These are phyloP conservation scores for Akanthomyces uredinophilus DNA, from an alignment of 2,329 filamentous ascomycete genomes.

Conservation along the genomic window DNA sequence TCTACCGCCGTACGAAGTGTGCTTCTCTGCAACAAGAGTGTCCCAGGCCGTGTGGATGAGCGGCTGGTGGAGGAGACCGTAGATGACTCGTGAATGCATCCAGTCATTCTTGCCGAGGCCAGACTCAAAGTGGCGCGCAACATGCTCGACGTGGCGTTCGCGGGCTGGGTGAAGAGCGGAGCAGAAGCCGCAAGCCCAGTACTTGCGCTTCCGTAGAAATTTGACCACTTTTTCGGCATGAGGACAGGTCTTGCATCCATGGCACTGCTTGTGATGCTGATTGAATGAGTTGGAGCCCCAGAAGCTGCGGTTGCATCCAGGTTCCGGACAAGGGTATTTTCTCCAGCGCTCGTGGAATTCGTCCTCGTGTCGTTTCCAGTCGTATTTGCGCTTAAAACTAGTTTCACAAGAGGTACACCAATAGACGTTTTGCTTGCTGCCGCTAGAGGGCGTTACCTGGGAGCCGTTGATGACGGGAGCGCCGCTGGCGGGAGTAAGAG, in stretches of 20 bases:
- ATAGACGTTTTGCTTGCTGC: slow-evolving; percentile 43
- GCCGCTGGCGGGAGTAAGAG: slow-evolving; percentile 23
- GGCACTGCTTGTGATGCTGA: slow-evolving; percentile 61
- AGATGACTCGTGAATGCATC: slow-evolving; percentile 65
- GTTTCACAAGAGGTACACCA: slow-evolving; percentile 58
- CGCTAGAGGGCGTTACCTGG: slow-evolving; percentile 23
- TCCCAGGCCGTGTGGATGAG: slow-evolving; percentile 59
- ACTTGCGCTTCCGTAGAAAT: slow-evolving; percentile 58
- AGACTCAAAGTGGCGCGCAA: slow-evolving; percentile 61
- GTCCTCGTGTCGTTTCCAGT: slow-evolving; percentile 66
- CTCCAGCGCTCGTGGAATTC: slow-evolving; percentile 65
- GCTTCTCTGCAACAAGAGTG: slow-evolving; percentile 45
- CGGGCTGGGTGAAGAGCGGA: slow-evolving; percentile 57
- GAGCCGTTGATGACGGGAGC: slow-evolving; percentile 30
- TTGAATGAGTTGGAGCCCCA: slow-evolving; percentile 65
- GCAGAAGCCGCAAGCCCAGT: slow-evolving; percentile 66
- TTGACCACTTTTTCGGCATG: slow-evolving; percentile 60
- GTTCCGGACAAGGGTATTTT: slow-evolving; percentile 61
- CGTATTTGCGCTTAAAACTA: slow-evolving; percentile 62
- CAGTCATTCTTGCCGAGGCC: slow-evolving; percentile 60
- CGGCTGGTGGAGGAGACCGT: slow-evolving; percentile 62
- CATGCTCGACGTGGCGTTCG: slow-evolving; percentile 63
- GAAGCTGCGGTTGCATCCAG: slow-evolving; percentile 60
- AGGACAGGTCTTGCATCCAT: slow-evolving; percentile 60
- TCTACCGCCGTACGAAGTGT: slow-evolving; percentile 48